Evolutionary conservation across 306 rosid genomes (phyloP).

Genomic region (Gynostemma pentaphyllum): DNA sequence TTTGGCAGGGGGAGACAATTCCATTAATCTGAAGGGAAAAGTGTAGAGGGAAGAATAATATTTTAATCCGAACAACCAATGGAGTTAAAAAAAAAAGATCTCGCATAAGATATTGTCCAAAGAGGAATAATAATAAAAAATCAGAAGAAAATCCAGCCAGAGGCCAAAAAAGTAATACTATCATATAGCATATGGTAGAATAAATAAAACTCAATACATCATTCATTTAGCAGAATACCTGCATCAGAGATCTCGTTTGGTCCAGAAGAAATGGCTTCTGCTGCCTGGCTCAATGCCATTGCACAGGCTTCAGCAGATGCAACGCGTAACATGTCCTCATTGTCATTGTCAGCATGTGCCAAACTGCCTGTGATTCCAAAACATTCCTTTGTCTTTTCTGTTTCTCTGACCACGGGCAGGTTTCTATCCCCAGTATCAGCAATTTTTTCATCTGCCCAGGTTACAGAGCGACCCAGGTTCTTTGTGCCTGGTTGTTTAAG

Average conservation of each 20-base stretch:
- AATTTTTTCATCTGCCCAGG: conserved; percentile 71
- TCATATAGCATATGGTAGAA: conserved; percentile 1
- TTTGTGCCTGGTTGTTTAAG: conserved; percentile 47
- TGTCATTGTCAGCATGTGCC: conserved; percentile 5
- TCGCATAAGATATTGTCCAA: background rate
- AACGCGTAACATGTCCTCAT: conserved; percentile 29
- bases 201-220: conserved; percentile 13
- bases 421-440: conserved; percentile 12
- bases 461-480: conserved; percentile 55
- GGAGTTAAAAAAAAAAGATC: background rate
- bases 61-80: background rate
- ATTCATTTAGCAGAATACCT: conserved; percentile 32
- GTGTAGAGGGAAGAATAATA: background rate
- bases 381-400: conserved; percentile 8
- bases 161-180: background rate
- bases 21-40: background rate
- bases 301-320: conserved; percentile 87
- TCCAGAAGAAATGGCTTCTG: conserved; percentile 60
- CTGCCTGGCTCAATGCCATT: conserved; percentile 55
- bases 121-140: background rate
- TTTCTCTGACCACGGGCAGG: conserved; percentile 20
- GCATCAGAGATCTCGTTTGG: conserved; percentile 43
- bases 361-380: conserved; percentile 4
- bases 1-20: background rate
- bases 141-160: background rate